A percentile compares a stretch with the other conserved stretches of the same genome.
These are phyloP conservation scores for Pseudocercospora fijiensis DNA, from an alignment of 2,329 filamentous ascomycete species.

Conservation along the genomic window DNA sequence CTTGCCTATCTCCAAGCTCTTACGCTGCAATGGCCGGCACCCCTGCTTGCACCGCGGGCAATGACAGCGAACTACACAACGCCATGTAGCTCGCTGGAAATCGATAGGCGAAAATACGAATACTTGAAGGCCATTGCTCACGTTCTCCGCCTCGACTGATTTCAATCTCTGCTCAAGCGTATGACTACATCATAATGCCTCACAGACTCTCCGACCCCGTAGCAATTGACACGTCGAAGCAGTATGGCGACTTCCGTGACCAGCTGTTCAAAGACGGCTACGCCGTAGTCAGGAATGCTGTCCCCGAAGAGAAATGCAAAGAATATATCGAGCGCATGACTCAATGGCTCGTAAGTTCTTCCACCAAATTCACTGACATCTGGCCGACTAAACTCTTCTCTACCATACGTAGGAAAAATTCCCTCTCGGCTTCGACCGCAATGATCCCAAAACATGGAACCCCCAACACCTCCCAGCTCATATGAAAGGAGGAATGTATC, in stretches of 20 bases:
- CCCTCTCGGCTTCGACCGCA: slow-evolving; percentile 20
- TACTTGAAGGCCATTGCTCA: background rate
- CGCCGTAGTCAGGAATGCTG: slow-evolving; percentile 19
- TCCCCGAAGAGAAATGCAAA: slow-evolving; percentile 13
- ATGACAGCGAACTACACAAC: background rate
- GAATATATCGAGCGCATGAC: slow-evolving; percentile 21
- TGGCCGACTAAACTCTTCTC: background rate
- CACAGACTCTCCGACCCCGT: slow-evolving; percentile 15
- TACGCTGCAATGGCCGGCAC: background rate
- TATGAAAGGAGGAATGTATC: slow-evolving; percentile 24
- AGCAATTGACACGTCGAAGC: slow-evolving; percentile 9
- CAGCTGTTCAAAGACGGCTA: slow-evolving; percentile 18
- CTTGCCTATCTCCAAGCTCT: background rate
- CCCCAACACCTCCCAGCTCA: slow-evolving; percentile 18
- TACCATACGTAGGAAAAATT: slow-evolving; percentile 6
- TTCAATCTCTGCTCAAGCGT: background rate
- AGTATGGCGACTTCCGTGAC: slow-evolving; percentile 22
- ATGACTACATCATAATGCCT: slow-evolving; percentile 9
- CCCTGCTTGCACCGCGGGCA: background rate
- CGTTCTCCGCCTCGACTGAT: background rate
- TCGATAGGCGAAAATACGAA: background rate
- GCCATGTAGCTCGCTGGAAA: background rate
- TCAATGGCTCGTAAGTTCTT: slow-evolving; percentile 15
- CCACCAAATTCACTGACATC: background rate
- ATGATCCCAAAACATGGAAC: slow-evolving; percentile 18